Evolutionary conservation across 169 alveolate genomes (phyloP), one percentile per base, ranked within the genome.

Genomic region (Cryptosporidium felis): DNA sequence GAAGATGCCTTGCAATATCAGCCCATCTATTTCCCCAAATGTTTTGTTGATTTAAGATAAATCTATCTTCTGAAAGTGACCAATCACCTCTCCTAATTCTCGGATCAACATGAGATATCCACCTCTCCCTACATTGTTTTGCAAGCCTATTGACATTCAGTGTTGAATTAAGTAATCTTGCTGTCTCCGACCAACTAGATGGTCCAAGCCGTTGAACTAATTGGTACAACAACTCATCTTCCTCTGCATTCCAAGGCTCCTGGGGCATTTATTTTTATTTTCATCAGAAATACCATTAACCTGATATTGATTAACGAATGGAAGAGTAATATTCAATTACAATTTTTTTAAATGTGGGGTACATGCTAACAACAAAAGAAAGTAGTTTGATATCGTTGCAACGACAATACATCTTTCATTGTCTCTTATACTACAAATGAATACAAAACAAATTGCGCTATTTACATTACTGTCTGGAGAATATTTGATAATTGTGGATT

Each of bases 81-180:
- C 95, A 94, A 5, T 91, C 90, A 12, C 92, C 93, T 51, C 92
- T 85, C 38, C 91, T 91, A 34, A 94, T 88, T 34, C 91, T 80
- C 18, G 95, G 95, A 65, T 90, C 91, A 44, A 94, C 93, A 80
- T 92, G 94, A 56, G 92, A 92, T 59, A 61, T 91, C 96, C 96
- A 94, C 62, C 95, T 67, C 62, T 94, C 96, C 46, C 96, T 61
- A 62, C 96, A 92, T 74, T 94, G 94, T 80, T 93, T 92, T 14
- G 95, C 96, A 12, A 67, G 62, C 34, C 95, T 88, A 44, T 46
- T 60, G 4, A 79, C 90, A 16, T 90, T 91, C 21, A 92, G 49
- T 47, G 88, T 65, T 40, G 89, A 80, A 63, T 92, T 90, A 45
- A 94, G 92, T 46, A 90, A 94, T 58, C 92, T 92, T 4, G 97